Percentiles rank a stretch among this genome's conserved stretches.
Evolutionary conservation across 2,329 filamentous ascomycete species (phyloP).

Genomic region (Diaporthe australafricana): DNA sequence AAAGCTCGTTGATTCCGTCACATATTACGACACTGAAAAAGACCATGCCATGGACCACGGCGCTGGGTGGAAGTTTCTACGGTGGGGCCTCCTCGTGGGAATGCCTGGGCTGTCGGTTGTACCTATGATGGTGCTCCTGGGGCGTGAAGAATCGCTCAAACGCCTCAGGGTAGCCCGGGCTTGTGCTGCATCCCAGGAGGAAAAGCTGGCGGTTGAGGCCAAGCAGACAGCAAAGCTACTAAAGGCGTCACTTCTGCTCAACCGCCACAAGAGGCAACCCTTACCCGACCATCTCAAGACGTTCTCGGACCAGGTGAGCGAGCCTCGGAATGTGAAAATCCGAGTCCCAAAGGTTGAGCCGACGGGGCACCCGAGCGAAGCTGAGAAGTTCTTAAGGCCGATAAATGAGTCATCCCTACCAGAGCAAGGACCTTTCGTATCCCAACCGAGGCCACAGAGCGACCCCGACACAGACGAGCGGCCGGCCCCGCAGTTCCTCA

Average conservation of each 20-base stretch:
- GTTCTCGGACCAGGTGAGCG: not conserved
- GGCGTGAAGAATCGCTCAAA: slow-evolving; percentile 44
- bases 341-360: not conserved
- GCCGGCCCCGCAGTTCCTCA: slow-evolving; percentile 1
- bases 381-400: slow-evolving; percentile 20
- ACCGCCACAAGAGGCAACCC: not conserved
- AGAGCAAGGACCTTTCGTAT: slow-evolving; percentile 21
- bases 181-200: slow-evolving; percentile 7
- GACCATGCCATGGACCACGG: slow-evolving; percentile 23
- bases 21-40: slow-evolving; percentile 29
- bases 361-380: not conserved
- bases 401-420: not conserved
- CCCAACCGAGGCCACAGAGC: not conserved
- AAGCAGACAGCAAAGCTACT: not conserved
- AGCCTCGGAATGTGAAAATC: slow-evolving; percentile 24
- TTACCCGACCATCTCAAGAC: no score
- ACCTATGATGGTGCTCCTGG: slow-evolving; percentile 44
- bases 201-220: not conserved
- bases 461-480: not conserved
- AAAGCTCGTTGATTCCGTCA: slow-evolving; percentile 22
- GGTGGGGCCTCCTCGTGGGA: slow-evolving; percentile 46
- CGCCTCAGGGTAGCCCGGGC: slow-evolving; percentile 39
- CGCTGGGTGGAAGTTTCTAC: slow-evolving; percentile 43
- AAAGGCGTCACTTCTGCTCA: not conserved
- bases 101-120: slow-evolving; percentile 42